A percentile compares a stretch with the other conserved stretches of the same genome.
Conservation (phyloP, 139 green algal genomes). For the Yamagishiella unicocca region DNA sequence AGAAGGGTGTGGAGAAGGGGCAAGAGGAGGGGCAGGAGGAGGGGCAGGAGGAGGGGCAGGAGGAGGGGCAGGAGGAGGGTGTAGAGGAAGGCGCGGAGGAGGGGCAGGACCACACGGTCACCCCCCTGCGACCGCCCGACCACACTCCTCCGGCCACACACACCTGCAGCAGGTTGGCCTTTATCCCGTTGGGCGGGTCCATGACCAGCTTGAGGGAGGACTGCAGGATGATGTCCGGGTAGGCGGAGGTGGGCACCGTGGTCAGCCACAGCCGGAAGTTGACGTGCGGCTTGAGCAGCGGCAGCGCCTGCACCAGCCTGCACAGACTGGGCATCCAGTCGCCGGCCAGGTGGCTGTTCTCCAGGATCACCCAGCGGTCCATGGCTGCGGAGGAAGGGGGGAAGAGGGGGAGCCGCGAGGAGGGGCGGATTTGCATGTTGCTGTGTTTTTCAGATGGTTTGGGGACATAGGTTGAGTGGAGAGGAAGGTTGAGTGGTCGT, state of each 20-base stretch:
- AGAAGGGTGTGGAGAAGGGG: neutral
- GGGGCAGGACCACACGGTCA: neutral
- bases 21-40: neutral
- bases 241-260: constrained; percentile 61
- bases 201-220: constrained; percentile 58
- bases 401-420: neutral
- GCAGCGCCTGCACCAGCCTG: constrained; percentile 61
- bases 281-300: constrained; percentile 55
- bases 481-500: no score
- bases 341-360: constrained; percentile 83
- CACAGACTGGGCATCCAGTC: constrained; percentile 77
- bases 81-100: neutral
- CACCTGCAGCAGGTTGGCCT: constrained; percentile 56
- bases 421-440: no score
- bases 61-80: neutral
- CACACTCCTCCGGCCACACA: neutral
- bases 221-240: constrained; percentile 74
- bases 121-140: neutral
- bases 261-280: constrained; percentile 79
- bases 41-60: neutral
- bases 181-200: constrained; percentile 54
- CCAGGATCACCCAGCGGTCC: constrained; percentile 75
- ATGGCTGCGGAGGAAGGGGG: neutral
- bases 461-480: no score
- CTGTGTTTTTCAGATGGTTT: no score